Base-by-base conservation (phyloP, 345 rosid species). In the Hypericum androsaemum region DNA sequence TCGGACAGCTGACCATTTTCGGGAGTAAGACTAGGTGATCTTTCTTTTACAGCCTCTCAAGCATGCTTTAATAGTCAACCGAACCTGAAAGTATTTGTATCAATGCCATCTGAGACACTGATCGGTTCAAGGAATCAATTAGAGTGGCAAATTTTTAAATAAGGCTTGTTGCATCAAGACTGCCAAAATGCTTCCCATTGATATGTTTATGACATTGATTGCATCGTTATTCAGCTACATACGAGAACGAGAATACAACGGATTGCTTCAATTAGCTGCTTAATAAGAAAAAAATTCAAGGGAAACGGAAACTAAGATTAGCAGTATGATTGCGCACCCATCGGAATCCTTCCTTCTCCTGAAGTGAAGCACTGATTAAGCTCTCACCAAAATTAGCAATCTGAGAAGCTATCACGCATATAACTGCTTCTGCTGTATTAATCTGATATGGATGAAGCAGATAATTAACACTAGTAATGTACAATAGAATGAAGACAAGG, bases 331-430 rank as follows among this genome's bases (percentile, higher is more conserved):
- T 61, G 42, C 84, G 38, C 77, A 92, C 94, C 97, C 98, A 88
- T 64, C 61, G 56, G 56, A 77, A 85, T 60, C 98, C 98, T 64
- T 85, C 79, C 62, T 83, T 88, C 58, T 82, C 98, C 72, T 92
- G 98, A 54, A 85, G 63, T 9, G 64, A 60, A 58, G 97, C 95
- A 61, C 98, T 94, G 44, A 92, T 88, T 57, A 83, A 63, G 77
- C 97, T 92, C 72, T 92, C 97, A 38, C 95, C 95, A 65, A 85
- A 47, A 69, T 92, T 92, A 54, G 95, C 95, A 59, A 88, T 88
- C 71, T 85, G 97, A 55, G 97, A 86, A 61, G 98, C 94, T 56
- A 81, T 63, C 66, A 88, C 81, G 36, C 97, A 92, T 64, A 85
- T 73, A 37, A 79, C 65, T 60, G 80, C 94, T 74, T 79, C 90